phyloP scores from a whole-genome alignment of 495 filamentous ascomycete species.

The Penicillium simplicissimum region DNA sequence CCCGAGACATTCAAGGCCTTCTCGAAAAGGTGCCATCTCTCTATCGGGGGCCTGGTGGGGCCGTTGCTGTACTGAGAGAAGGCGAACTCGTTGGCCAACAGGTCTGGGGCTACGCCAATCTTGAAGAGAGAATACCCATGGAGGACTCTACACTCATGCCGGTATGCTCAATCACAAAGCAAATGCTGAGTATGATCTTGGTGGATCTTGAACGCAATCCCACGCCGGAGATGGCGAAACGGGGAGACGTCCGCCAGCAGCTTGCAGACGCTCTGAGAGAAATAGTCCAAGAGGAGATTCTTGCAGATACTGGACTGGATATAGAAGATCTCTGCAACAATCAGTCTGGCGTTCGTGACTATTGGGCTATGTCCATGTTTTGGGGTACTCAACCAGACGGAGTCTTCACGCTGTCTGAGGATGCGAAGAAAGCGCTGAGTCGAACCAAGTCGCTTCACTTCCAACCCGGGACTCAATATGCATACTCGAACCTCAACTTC shows the following conservation, averaged over 20 bases:
- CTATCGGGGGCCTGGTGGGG: constrained; percentile 32
- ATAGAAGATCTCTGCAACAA: constrained; percentile 31
- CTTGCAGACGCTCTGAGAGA: background rate
- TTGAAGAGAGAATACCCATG: background rate
- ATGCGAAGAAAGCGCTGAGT: background rate
- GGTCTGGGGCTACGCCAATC: constrained; percentile 2
- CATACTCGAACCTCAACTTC: constrained; percentile 1
- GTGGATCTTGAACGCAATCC: constrained; percentile 2
- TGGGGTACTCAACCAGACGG: constrained; percentile 33
- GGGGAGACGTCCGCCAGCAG: background rate
- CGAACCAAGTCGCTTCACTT: constrained; percentile 1
- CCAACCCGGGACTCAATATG: background rate
- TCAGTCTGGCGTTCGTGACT: constrained; percentile 37
- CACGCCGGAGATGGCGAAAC: background rate
- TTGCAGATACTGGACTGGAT: constrained; percentile 7
- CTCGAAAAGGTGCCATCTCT: background rate
- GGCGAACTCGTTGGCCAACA: constrained; percentile 28
- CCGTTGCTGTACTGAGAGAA: constrained; percentile 32
- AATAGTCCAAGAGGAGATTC: background rate
- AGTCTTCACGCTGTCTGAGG: background rate
- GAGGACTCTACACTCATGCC: background rate
- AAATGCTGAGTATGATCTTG: constrained; percentile 1
- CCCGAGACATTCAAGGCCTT: background rate
- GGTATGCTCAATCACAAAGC: background rate
- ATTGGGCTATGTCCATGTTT: constrained; percentile 37